A percentile compares a stretch with the other conserved stretches of the same genome.
Conservation (phyloP, 2,329 filamentous ascomycete species). For the Sporothrix globosa region DNA sequence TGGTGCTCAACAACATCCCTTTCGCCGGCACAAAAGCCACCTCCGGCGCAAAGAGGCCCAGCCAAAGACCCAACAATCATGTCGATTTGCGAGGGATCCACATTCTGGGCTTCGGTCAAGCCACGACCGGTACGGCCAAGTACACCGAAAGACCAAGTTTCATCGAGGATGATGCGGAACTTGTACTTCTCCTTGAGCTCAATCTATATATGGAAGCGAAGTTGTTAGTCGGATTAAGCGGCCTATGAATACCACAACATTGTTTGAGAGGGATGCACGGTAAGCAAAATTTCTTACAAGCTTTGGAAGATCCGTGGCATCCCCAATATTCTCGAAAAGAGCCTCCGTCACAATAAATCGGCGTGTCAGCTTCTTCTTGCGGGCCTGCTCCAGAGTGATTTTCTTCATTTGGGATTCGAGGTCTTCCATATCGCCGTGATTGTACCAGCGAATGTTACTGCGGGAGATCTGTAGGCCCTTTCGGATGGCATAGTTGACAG, state of each 20-base stretch:
- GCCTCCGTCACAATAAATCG: slow-evolving; percentile 96
- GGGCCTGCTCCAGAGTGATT: slow-evolving; percentile 83
- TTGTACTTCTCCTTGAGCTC: slow-evolving; percentile 96
- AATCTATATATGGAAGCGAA: slow-evolving; percentile 55
- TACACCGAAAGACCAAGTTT: slow-evolving; percentile 96
- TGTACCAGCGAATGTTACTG: slow-evolving; percentile 89
- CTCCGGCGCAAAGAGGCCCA: slow-evolving; percentile 86
- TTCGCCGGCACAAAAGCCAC: slow-evolving; percentile 92
- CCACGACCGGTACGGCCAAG: slow-evolving; percentile 89
- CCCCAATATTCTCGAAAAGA: slow-evolving; percentile 87
- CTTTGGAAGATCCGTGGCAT: slow-evolving; percentile 80
- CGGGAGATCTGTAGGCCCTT: slow-evolving; percentile 93
- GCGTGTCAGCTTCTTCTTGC: slow-evolving; percentile 82
- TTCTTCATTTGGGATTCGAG: slow-evolving; percentile 82
- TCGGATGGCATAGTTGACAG: slow-evolving; percentile 89
- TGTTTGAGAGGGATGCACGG: neutral
- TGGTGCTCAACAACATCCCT: slow-evolving; percentile 95
- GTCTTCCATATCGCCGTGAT: slow-evolving; percentile 95
- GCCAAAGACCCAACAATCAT: slow-evolving; percentile 96
- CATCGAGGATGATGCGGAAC: slow-evolving; percentile 95
- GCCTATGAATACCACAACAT: neutral
- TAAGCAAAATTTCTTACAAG: slow-evolving; percentile 60
- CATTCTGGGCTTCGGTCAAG: slow-evolving; percentile 93
- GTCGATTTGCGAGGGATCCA: slow-evolving; percentile 89
- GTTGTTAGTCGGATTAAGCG: neutral